Evolutionary conservation across 2,329 filamentous ascomycete species (phyloP).

Genomic region (Juglanconis sp.): DNA sequence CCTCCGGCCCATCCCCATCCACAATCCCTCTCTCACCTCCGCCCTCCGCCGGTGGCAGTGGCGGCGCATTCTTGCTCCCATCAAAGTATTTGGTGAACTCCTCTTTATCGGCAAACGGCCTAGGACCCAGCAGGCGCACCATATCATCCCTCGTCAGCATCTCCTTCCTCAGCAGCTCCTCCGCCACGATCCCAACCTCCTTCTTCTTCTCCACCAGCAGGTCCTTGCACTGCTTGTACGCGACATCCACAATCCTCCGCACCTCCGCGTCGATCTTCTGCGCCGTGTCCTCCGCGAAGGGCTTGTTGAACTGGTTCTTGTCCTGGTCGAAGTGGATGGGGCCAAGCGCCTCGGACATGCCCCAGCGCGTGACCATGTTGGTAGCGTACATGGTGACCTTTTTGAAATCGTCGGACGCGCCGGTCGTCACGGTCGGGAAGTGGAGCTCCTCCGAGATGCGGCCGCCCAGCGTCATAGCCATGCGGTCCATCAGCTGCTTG

Average conservation of each 20-base stretch:
- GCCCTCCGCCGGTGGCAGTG: conserved; percentile 48
- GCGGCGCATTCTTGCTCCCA: conserved; percentile 54
- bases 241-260: conserved; percentile 83
- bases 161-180: conserved; percentile 91
- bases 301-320: conserved; percentile 82
- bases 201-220: conserved; percentile 81
- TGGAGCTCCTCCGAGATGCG: conserved; percentile 94
- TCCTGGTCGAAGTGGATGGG: conserved; percentile 88
- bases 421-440: conserved; percentile 93
- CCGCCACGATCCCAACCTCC: conserved; percentile 84
- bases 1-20: conserved; percentile 32
- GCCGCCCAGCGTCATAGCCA: conserved; percentile 98
- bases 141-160: conserved; percentile 89
- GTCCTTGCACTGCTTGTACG: conserved; percentile 85
- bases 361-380: conserved; percentile 98
- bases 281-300: conserved; percentile 91
- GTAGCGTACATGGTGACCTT: conserved; percentile 96
- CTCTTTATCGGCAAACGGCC: conserved; percentile 79
- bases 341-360: conserved; percentile 93
- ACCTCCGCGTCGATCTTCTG: conserved; percentile 91
- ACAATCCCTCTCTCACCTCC: conserved; percentile 32
- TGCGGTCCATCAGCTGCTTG: conserved; percentile 95
- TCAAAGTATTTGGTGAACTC: conserved; percentile 95
- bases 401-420: conserved; percentile 95
- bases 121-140: conserved; percentile 78